Percentiles rank a stretch among this genome's conserved stretches.
Evolutionary conservation across 306 rosid species (phyloP).

Genomic region (Citrullus amarus): DNA sequence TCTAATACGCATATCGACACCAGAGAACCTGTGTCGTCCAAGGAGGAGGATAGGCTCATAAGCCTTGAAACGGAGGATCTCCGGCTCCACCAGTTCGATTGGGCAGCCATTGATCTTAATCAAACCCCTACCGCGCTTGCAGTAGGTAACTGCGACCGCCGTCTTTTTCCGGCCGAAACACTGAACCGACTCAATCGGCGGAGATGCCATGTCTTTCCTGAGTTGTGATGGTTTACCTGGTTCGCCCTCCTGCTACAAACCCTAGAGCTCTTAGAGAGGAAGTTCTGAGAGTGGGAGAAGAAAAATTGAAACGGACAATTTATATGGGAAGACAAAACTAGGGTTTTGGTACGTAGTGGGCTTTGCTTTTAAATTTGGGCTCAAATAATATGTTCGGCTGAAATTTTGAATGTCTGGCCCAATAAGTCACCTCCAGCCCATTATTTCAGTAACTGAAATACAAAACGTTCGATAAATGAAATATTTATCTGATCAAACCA

Average conservation of each 20-base stretch:
- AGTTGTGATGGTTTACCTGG: not conserved
- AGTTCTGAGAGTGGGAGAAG: not conserved
- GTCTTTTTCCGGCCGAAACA: slow-evolving; percentile 87
- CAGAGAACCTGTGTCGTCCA: slow-evolving; percentile 55
- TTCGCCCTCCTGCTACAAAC: slow-evolving; percentile 2
- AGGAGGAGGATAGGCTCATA: slow-evolving; percentile 64
- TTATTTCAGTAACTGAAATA: no score
- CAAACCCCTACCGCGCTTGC: slow-evolving; percentile 72
- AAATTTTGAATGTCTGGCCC: no score
- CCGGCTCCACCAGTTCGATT: slow-evolving; percentile 66
- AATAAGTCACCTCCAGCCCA: no score
- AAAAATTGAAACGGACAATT: not conserved
- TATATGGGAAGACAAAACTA: not conserved
- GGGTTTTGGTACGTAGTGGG: slow-evolving; percentile 1
- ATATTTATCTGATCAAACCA: no score
- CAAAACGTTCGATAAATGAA: no score
- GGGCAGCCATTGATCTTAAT: slow-evolving; percentile 86
- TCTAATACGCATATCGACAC: slow-evolving; percentile 71
- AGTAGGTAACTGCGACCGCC: slow-evolving; percentile 80
- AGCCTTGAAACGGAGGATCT: slow-evolving; percentile 75
- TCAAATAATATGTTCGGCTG: not conserved
- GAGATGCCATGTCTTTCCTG: slow-evolving; percentile 13
- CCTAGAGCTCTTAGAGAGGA: not conserved
- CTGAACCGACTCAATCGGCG: slow-evolving; percentile 42
- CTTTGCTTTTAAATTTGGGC: not conserved